Percentiles rank a stretch among this genome's conserved stretches.
Conservation (phyloP, 1,284 basidiomycete genomes). For the Trichosporon inkin region DNA sequence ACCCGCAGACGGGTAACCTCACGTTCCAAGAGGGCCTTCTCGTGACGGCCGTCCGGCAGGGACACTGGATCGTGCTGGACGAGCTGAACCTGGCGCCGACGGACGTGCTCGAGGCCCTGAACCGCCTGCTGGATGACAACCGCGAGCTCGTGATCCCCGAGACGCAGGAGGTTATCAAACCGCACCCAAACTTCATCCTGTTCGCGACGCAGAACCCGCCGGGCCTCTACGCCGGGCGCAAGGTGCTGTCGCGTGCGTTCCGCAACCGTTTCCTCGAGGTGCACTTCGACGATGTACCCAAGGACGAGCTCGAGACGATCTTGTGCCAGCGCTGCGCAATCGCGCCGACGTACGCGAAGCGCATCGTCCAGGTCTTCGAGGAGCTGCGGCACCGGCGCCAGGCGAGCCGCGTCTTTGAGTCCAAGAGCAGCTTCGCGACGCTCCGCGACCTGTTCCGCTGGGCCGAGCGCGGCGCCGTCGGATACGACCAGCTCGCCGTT, state of each 20-base stretch:
- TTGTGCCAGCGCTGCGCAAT: slow-evolving; percentile 82
- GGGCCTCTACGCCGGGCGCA: slow-evolving; percentile 93
- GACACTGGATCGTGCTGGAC: slow-evolving; percentile 98
- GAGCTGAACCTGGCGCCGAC: slow-evolving; percentile 97
- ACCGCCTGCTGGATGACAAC: slow-evolving; percentile 95
- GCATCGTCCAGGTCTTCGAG: slow-evolving; percentile 86
- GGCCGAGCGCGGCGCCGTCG: slow-evolving; percentile 83
- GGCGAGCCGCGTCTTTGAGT: slow-evolving; percentile 89
- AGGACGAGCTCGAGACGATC: slow-evolving; percentile 88
- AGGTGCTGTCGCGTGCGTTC: slow-evolving; percentile 92
- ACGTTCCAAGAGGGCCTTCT: slow-evolving; percentile 92
- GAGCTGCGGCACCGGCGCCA: slow-evolving; percentile 92
- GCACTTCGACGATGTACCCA: slow-evolving; percentile 96
- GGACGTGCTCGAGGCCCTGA: slow-evolving; percentile 95
- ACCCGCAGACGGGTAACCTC: slow-evolving; percentile 84
- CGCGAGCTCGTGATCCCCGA: slow-evolving; percentile 94
- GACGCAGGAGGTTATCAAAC: slow-evolving; percentile 88
- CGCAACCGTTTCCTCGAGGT: slow-evolving; percentile 98
- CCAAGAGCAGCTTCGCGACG: slow-evolving; percentile 94
- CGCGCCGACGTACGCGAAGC: slow-evolving; percentile 84
- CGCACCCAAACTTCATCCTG: slow-evolving; percentile 95
- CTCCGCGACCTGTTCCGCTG: slow-evolving; percentile 96
- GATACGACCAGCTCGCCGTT: slow-evolving; percentile 88
- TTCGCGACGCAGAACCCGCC: slow-evolving; percentile 99
- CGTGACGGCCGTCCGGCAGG: slow-evolving; percentile 83